phyloP scores from a whole-genome alignment of 108 stramenopile species.

The Nitzschia palea region DNA sequence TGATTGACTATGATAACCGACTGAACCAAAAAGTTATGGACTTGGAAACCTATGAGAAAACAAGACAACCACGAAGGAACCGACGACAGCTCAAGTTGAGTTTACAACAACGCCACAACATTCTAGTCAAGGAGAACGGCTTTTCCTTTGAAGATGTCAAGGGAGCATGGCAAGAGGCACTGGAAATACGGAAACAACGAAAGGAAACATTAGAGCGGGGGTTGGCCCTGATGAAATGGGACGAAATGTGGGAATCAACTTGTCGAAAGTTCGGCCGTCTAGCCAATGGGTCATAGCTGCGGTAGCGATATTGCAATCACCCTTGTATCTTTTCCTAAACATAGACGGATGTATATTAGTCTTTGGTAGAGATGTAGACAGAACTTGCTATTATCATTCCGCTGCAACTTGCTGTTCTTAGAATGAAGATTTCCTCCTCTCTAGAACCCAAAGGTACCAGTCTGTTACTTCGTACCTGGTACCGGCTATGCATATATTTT shows the following conservation, averaged over 20 bases:
- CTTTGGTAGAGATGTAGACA: no score
- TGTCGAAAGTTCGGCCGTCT: slow-evolving; percentile 46
- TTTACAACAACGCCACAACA: slow-evolving; percentile 37
- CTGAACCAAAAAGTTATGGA: slow-evolving; percentile 10
- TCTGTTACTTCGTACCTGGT: no score
- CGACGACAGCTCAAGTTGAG: slow-evolving; percentile 47
- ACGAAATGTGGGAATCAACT: slow-evolving; percentile 58
- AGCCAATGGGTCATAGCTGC: no score
- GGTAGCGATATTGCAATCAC: no score
- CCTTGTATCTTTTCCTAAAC: no score
- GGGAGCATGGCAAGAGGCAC: slow-evolving; percentile 47
- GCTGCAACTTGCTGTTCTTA: no score
- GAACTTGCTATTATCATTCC: no score
- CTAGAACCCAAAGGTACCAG: no score
- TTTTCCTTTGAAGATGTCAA: slow-evolving; percentile 50
- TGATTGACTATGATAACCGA: slow-evolving; percentile 42
- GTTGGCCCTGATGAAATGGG: slow-evolving; percentile 33
- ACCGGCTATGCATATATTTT: no score
- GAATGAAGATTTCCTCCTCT: no score
- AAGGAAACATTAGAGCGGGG: slow-evolving; percentile 50
- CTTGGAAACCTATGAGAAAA: slow-evolving; percentile 52
- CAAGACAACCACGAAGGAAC: slow-evolving; percentile 41
- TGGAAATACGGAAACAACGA: slow-evolving; percentile 47
- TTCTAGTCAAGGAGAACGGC: slow-evolving; percentile 48
- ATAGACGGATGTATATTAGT: no score